A percentile compares a stretch with the other conserved stretches of the same genome.
Evolutionary conservation across 2,329 filamentous ascomycete species (phyloP).

Genomic region (Apiospora rasikravindrae): DNA sequence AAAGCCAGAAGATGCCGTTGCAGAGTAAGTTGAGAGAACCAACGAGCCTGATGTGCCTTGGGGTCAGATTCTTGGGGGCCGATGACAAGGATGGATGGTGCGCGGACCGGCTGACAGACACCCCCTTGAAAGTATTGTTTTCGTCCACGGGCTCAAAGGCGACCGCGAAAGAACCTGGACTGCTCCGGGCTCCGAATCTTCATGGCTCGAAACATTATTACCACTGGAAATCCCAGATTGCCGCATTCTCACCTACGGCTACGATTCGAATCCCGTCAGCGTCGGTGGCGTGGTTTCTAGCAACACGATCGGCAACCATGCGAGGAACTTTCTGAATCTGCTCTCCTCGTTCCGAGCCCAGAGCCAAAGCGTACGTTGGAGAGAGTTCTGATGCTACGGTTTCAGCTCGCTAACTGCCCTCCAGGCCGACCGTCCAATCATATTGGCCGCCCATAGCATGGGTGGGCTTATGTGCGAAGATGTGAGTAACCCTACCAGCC

Average conservation of each 20-base stretch:
- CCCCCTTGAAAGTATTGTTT: constrained; percentile 29
- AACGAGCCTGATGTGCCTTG: neutral
- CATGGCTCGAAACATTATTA: constrained; percentile 44
- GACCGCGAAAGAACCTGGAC: constrained; percentile 43
- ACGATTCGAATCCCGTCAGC: neutral
- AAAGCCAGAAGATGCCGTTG: neutral
- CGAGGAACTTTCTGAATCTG: constrained; percentile 15
- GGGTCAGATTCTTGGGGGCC: neutral
- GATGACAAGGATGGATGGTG: neutral
- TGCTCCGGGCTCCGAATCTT: constrained; percentile 31
- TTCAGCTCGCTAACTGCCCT: neutral
- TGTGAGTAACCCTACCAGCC: too few species aligned
- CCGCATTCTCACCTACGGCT: neutral
- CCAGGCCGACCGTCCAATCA: constrained; percentile 29
- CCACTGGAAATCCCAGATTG: constrained; percentile 29
- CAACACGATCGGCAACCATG: neutral
- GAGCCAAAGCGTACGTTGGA: neutral
- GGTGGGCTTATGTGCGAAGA: constrained; percentile 39
- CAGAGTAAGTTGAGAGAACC: neutral
- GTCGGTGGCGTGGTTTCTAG: neutral
- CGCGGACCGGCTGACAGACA: neutral
- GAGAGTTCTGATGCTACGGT: neutral
- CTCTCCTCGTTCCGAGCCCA: constrained; percentile 27
- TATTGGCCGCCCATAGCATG: constrained; percentile 46
- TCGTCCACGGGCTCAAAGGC: constrained; percentile 46